Conservation (phyloP, 2,329 filamentous ascomycete species). For the Eutypella sp. region DNA sequence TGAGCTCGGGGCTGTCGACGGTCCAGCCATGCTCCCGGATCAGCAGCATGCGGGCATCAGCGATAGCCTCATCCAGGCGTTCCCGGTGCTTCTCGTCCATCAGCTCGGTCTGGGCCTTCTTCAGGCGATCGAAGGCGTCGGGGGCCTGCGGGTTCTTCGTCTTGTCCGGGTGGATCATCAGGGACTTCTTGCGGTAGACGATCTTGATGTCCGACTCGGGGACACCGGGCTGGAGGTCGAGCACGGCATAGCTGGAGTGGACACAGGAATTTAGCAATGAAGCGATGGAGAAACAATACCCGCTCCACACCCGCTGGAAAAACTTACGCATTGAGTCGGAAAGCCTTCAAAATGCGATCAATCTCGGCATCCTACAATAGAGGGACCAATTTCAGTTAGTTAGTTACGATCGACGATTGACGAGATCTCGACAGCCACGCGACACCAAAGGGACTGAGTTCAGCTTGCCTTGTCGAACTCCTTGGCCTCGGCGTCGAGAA, state of each 20-base stretch:
- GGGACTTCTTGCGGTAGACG: slow-evolving; percentile 93
- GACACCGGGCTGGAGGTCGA: slow-evolving; percentile 92
- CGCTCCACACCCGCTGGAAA: too few species aligned
- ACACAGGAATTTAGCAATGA: too few species aligned
- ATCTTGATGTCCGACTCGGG: slow-evolving; percentile 94
- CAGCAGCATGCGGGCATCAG: slow-evolving; percentile 89
- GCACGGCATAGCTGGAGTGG: slow-evolving; percentile 90
- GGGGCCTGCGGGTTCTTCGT: slow-evolving; percentile 85
- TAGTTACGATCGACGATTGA: neutral
- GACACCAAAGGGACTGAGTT: too few species aligned
- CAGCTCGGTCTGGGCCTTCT: slow-evolving; percentile 86
- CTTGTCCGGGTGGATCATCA: slow-evolving; percentile 98
- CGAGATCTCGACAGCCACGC: too few species aligned
- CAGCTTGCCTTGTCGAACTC: slow-evolving; percentile 79
- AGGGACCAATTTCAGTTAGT: slow-evolving; percentile 18
- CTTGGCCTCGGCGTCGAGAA: slow-evolving; percentile 77
- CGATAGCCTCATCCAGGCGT: slow-evolving; percentile 87
- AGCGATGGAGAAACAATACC: too few species aligned
- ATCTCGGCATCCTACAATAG: slow-evolving; percentile 81
- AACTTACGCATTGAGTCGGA: slow-evolving; percentile 61
- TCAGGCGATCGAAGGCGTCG: slow-evolving; percentile 93
- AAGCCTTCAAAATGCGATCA: slow-evolving; percentile 86
- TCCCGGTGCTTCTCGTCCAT: slow-evolving; percentile 91
- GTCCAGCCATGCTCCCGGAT: slow-evolving; percentile 95
- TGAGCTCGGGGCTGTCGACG: slow-evolving; percentile 79